phyloP scores from a whole-genome alignment of 352 stramenopile species.

The Globisporangium nunn region DNA sequence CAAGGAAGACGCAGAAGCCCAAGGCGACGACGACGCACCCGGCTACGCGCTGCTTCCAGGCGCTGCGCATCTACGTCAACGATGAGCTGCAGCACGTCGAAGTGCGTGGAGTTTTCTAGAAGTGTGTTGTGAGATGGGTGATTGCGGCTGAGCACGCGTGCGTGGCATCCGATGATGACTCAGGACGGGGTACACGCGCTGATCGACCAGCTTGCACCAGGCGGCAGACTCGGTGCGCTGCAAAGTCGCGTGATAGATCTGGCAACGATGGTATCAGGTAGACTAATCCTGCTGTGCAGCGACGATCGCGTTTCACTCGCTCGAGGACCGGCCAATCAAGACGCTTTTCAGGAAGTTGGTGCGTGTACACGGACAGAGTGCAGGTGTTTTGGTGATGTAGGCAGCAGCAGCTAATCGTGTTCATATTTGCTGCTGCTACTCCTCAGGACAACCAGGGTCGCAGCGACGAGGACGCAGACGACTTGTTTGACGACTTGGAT shows the following conservation, averaged over 20 bases:
- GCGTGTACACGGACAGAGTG: neutral
- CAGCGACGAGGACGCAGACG: slow-evolving; percentile 21
- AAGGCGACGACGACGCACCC: slow-evolving; percentile 34
- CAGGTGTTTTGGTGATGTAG: neutral
- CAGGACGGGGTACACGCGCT: slow-evolving; percentile 46
- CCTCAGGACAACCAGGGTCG: slow-evolving; percentile 30
- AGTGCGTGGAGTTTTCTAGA: slow-evolving; percentile 4
- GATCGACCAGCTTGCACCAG: slow-evolving; percentile 38
- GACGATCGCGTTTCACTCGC: slow-evolving; percentile 80
- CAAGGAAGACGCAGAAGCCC: neutral
- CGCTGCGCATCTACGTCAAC: slow-evolving; percentile 76
- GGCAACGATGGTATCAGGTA: no score
- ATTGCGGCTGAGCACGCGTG: neutral
- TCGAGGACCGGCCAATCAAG: slow-evolving; percentile 82
- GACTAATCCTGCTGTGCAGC: slow-evolving; percentile 14
- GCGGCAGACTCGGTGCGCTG: slow-evolving; percentile 44
- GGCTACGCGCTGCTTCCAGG: slow-evolving; percentile 75
- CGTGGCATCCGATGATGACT: neutral
- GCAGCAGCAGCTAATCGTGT: neutral
- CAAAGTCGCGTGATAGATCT: neutral
- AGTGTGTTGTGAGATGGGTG: neutral
- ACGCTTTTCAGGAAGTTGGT: slow-evolving; percentile 61
- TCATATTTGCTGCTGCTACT: neutral
- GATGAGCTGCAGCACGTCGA: slow-evolving; percentile 70
- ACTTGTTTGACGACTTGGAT: slow-evolving; percentile 15